These are phyloP conservation scores for Rutstroemia sp. DNA, from an alignment of 2,329 filamentous ascomycete species.

Conservation along the genomic window DNA sequence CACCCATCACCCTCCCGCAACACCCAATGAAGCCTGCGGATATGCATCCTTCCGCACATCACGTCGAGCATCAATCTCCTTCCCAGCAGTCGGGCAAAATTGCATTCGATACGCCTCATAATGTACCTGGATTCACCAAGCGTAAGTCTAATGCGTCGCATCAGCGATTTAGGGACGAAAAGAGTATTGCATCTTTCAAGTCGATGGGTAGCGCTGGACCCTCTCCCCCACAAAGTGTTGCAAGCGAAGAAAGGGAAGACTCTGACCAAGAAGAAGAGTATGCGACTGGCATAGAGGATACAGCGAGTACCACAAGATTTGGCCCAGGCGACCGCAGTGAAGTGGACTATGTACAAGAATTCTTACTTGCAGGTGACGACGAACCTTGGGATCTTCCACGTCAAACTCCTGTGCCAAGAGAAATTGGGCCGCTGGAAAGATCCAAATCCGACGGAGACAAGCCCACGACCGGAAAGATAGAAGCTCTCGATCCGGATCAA, in stretches of 20 bases:
- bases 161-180: not conserved
- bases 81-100: not conserved
- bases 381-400: constrained; percentile 8
- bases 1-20: not conserved
- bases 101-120: not conserved
- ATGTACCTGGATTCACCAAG: not conserved
- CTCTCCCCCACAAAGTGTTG: constrained; percentile 1
- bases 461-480: not conserved
- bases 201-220: not conserved
- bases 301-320: constrained; percentile 1
- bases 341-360: constrained; percentile 5
- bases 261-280: constrained; percentile 6
- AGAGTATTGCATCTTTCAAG: constrained; percentile 5
- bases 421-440: not conserved
- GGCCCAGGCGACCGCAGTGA: constrained; percentile 1
- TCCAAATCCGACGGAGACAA: not conserved
- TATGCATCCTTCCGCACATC: not conserved
- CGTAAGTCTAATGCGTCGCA: constrained; percentile 3
- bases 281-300: constrained; percentile 2
- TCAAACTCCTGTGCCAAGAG: not conserved
- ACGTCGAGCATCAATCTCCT: not conserved
- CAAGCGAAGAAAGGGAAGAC: constrained; percentile 1
- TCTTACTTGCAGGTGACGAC: constrained; percentile 4
- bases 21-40: not conserved
- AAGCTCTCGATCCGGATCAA: constrained; percentile 1